These are phyloP conservation scores for Gossypium longicalyx DNA, from an alignment of 345 rosid genomes.

Conservation along the genomic window DNA sequence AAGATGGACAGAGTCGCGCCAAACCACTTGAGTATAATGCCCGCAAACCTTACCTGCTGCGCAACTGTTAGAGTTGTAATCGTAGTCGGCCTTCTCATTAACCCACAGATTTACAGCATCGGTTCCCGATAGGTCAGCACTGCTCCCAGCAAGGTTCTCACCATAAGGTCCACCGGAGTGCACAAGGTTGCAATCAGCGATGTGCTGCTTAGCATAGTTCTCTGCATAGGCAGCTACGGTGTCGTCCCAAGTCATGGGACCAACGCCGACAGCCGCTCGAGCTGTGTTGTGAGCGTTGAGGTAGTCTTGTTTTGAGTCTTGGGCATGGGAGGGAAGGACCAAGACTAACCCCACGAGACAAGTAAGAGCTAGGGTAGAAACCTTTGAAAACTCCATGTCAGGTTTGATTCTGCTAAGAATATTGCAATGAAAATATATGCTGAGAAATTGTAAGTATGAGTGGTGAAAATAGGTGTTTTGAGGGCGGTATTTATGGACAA, in stretches of 20 bases:
- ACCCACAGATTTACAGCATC: conserved; percentile 56
- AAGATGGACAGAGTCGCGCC: conserved; percentile 45
- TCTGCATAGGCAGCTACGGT: conserved; percentile 42
- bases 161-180: conserved; percentile 63
- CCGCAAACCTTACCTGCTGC: conserved; percentile 28
- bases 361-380: conserved; percentile 2
- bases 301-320: conserved; percentile 37
- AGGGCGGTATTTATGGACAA: conserved; percentile 5
- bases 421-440: neutral
- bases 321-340: conserved; percentile 22
- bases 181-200: conserved; percentile 36
- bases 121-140: conserved; percentile 30
- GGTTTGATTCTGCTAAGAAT: neutral
- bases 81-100: conserved; percentile 42
- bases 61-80: conserved; percentile 48
- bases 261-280: conserved; percentile 36
- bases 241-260: conserved; percentile 43
- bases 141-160: conserved; percentile 53
- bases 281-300: conserved; percentile 51
- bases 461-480: neutral
- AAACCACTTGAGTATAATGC: conserved; percentile 32
- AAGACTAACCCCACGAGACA: conserved; percentile 11
- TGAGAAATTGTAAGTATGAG: neutral
- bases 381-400: neutral
- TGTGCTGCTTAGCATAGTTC: conserved; percentile 31